phyloP scores from a whole-genome alignment of 495 filamentous ascomycete genomes.

The Physcia stellaris region DNA sequence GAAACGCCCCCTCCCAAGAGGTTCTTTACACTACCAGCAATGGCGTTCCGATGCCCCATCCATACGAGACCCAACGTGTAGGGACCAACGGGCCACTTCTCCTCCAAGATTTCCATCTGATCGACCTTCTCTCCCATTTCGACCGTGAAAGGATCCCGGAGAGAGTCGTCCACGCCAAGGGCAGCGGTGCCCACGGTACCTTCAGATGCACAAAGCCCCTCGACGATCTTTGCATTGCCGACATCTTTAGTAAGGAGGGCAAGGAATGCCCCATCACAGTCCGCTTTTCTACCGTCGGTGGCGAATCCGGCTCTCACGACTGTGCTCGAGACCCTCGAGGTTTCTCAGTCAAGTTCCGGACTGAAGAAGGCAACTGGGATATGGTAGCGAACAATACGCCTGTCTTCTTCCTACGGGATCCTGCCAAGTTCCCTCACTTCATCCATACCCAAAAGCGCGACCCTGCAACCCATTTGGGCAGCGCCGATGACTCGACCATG shows the following conservation, averaged over 20 bases:
- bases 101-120: slow-evolving; percentile 48
- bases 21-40: slow-evolving; percentile 36
- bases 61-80: slow-evolving; percentile 34
- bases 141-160: slow-evolving; percentile 55
- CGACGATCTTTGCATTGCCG: slow-evolving; percentile 38
- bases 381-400: slow-evolving; percentile 61
- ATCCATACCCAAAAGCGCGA: slow-evolving; percentile 71
- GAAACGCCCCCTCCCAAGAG: slow-evolving; percentile 29
- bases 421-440: slow-evolving; percentile 61
- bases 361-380: slow-evolving; percentile 70
- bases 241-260: slow-evolving; percentile 48
- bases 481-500: slow-evolving; percentile 22
- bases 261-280: slow-evolving; percentile 51
- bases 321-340: slow-evolving; percentile 55
- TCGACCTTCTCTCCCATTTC: slow-evolving; percentile 58
- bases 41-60: slow-evolving; percentile 37
- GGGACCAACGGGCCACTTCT: slow-evolving; percentile 46
- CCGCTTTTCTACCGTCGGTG: slow-evolving; percentile 61
- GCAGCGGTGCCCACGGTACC: slow-evolving; percentile 64
- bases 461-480: slow-evolving; percentile 48
- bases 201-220: slow-evolving; percentile 60
- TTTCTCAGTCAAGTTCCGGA: slow-evolving; percentile 69
- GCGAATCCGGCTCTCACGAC: slow-evolving; percentile 57
- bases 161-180: slow-evolving; percentile 70
- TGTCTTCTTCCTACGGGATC: slow-evolving; percentile 73